These are phyloP conservation scores for Lactarius pseudohatsudake DNA, from an alignment of 768 basidiomycete species.

Conservation along the genomic window DNA sequence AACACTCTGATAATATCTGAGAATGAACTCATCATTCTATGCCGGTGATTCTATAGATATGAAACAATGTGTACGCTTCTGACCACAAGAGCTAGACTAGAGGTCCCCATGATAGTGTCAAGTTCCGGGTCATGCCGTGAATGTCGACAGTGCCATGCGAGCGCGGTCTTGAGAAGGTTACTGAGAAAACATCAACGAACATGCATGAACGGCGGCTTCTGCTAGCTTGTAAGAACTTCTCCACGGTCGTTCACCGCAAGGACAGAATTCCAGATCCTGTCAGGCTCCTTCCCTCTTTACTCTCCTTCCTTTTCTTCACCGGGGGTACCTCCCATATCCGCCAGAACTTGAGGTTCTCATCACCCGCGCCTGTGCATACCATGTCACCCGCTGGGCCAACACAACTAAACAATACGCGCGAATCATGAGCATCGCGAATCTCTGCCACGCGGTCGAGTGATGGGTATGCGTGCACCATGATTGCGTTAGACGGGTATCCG, in stretches of 20 bases:
- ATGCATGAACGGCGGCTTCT: background rate
- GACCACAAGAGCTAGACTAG: slow-evolving; percentile 2
- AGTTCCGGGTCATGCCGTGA: slow-evolving; percentile 9
- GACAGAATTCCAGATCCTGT: slow-evolving; percentile 38
- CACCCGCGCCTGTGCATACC: slow-evolving; percentile 88
- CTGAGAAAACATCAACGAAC: background rate
- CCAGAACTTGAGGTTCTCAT: slow-evolving; percentile 98
- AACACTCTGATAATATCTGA: background rate
- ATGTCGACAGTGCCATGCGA: background rate
- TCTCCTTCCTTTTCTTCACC: slow-evolving; percentile 54
- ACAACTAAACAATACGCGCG: slow-evolving; percentile 82
- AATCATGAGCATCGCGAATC: slow-evolving; percentile 92
- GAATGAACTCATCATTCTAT: background rate
- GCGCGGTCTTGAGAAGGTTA: background rate
- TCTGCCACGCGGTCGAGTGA: slow-evolving; percentile 77
- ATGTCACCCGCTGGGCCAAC: slow-evolving; percentile 88
- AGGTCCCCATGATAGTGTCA: slow-evolving; percentile 6
- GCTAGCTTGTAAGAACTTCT: background rate
- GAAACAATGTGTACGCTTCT: slow-evolving; percentile 1
- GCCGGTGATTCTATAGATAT: background rate
- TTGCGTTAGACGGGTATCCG: slow-evolving; percentile 86
- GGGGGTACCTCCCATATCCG: slow-evolving; percentile 70
- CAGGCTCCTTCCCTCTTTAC: slow-evolving; percentile 36
- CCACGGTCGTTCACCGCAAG: slow-evolving; percentile 34
- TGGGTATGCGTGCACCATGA: slow-evolving; percentile 86